Conservation (phyloP, 208 protist species). For the Giardia muris region DNA sequence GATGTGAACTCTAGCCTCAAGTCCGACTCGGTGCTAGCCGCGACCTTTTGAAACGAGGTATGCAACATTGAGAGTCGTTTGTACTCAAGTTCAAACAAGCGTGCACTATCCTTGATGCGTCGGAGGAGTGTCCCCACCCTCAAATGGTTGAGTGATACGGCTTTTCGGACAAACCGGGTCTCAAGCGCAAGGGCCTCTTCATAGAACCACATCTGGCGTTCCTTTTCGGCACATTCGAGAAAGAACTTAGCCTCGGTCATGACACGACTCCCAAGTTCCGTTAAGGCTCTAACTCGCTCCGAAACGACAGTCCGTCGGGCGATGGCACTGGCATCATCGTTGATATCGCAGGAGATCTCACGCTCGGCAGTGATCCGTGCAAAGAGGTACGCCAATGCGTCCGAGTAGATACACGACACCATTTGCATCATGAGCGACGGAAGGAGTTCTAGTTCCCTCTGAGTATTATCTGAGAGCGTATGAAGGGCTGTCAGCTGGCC, state of each 20-base stretch:
- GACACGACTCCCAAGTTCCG: background rate
- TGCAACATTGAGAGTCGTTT: background rate
- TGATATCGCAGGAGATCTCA: background rate
- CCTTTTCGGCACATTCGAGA: background rate
- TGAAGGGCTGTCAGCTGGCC: background rate
- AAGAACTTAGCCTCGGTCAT: background rate
- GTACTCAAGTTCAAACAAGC: background rate
- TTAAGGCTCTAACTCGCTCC: background rate
- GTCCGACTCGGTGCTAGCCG: background rate
- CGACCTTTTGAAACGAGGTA: background rate
- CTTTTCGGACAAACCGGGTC: background rate
- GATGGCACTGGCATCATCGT: background rate
- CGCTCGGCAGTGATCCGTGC: background rate
- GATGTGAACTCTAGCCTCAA: background rate
- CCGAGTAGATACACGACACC: background rate
- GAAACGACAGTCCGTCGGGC: background rate
- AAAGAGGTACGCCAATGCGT: background rate
- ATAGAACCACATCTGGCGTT: background rate
- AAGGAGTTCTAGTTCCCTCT: background rate
- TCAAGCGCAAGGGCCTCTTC: background rate
- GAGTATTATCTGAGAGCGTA: background rate
- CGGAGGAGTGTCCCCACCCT: background rate
- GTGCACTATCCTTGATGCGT: background rate
- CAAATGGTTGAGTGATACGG: background rate
- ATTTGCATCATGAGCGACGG: background rate